Base-by-base conservation (phyloP, 2,329 filamentous ascomycete genomes). In the Sarocladiaceae sp. region DNA sequence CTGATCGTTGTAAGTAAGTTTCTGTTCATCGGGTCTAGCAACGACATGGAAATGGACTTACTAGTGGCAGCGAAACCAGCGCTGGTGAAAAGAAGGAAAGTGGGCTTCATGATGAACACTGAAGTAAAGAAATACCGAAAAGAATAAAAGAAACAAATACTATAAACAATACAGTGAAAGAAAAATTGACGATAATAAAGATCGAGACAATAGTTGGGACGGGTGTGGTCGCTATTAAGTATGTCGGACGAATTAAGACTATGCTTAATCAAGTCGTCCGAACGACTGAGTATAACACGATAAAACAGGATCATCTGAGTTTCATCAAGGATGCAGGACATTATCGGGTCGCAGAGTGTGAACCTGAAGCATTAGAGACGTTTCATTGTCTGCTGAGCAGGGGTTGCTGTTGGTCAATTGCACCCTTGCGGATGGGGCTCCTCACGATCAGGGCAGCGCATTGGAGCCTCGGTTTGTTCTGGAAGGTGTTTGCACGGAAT, bases 331-430 rank as follows among this genome's bases (percentile, higher is more conserved):
- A 17, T 29, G 13, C 25, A n/a, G 25, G 40, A 10, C 4, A 29
- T 28, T 4, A 18, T 29, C 23, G 25, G 22, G 40, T 46, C 23
- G 22, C 40, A 46, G 40, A 29, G 7, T 29, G 3, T 15, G 44
- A 33, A 48, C 44, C 44, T 48, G 44, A 48, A 48, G 44, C 44
- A 48, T 11, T 31, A 20, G 29, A 17, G 44, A 31, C 44, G 44
- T 48, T 48, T 48, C 44, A 48, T 18, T 28, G 13, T 7, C 17
- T 20, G 37, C 22, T 7, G 8, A 42, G 10, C 37, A 22, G 22
- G 37, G 37, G n/a, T n/a, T n/a, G n/a, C n/a, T n/a, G n/a, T n/a
- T n/a, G n/a, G n/a, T n/a, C n/a, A n/a, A n/a, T 20, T 42, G 33
- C 15, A n/a, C 33, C 33, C 33, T 17, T 36, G 15, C 33, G 18